Conservation (phyloP, 75 land plant species). For the Pinus albicaulis region DNA sequence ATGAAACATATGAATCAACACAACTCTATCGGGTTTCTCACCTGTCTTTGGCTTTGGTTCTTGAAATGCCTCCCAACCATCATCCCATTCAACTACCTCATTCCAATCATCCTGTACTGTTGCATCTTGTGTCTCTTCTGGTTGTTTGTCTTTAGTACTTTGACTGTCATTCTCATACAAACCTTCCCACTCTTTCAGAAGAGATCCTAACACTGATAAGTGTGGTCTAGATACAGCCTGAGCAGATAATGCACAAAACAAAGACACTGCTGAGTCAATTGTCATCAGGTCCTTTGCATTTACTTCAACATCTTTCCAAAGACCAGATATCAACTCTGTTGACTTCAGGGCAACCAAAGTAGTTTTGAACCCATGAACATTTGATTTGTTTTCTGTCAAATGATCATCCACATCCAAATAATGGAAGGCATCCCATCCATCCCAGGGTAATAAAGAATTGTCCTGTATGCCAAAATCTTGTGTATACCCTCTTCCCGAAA, state of each 20-base stretch:
- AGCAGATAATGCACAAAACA: conserved; percentile 51
- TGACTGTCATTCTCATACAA: conserved; percentile 40
- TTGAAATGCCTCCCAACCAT: conserved; percentile 88
- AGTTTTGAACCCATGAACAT: conserved; percentile 29
- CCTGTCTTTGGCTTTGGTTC: conserved; percentile 31
- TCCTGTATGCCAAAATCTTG: conserved; percentile 17
- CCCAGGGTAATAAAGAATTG: conserved; percentile 43
- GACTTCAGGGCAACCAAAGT: conserved; percentile 82
- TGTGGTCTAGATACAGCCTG: conserved; percentile 32
- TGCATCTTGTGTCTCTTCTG: conserved; percentile 12
- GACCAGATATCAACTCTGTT: conserved; percentile 50
- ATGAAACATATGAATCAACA: conserved; percentile 62
- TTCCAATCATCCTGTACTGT: conserved; percentile 45
- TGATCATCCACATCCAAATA: conserved; percentile 6
- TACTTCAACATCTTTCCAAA: conserved; percentile 50
- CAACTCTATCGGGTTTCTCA: conserved; percentile 5
- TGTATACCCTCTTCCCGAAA: conserved; percentile 30
- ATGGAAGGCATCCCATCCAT: conserved; percentile 50
- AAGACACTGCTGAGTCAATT: conserved; percentile 61
- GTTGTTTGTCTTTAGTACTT: conserved; percentile 7
- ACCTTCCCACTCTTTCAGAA: conserved; percentile 82
- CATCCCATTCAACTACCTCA: conserved; percentile 72
- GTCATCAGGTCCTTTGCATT: conserved; percentile 53
- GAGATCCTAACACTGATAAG: conserved; percentile 30
- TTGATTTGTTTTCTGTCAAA: conserved; percentile 14